Base-by-base conservation (phyloP, 352 stramenopile species). In the Pythium rhizo-oryzae region DNA sequence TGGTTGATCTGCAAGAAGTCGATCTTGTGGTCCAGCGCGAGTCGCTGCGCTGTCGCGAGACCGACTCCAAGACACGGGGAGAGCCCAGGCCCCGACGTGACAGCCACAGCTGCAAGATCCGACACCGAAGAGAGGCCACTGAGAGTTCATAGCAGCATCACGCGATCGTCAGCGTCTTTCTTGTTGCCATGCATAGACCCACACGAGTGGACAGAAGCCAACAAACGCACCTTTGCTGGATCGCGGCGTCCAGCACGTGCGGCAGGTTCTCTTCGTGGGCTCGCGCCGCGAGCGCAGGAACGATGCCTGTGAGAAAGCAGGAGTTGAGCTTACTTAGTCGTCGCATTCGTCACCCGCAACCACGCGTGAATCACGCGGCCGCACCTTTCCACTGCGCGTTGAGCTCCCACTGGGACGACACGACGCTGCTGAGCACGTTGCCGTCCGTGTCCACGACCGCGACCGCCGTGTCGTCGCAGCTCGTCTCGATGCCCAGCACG, bases 1-100 rank as follows among this genome's bases (percentile, higher is more conserved):
- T 99, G 98, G 82, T 99, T 98, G 50, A 99, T 89, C 24, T 91
- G 89, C 8, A 99, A 75, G 70, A 99, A 99, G 15, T 97, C 96
- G 60, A 99, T 92, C 19, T 70, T 57, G 58, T 98, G 82, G 61
- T 91, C 70, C 1, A 86, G 67, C 16, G 96, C 97, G 53, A 99
- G 84, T 46, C 88, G 75, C 55, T 91, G 71, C 15, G 86, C 88
- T 1, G 76, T 78, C 49, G 91, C 81, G 53, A 97, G 92, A 1
- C 97, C 98, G 15, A 99, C 97, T 59, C 97, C 89, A 8, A 99
- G 84, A 84, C 97, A 99, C 52, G 98, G 97, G 62, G 98, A 96
- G 59, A 99, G 88, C 11, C 98, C 98, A 11, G 97, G 97, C 19
- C 97, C 97, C 13, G 97, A 93, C 2, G 97, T 99, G 56, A 99